These are phyloP conservation scores for Panaeolus cyanescens DNA, from an alignment of 768 basidiomycete species.

Conservation along the genomic window DNA sequence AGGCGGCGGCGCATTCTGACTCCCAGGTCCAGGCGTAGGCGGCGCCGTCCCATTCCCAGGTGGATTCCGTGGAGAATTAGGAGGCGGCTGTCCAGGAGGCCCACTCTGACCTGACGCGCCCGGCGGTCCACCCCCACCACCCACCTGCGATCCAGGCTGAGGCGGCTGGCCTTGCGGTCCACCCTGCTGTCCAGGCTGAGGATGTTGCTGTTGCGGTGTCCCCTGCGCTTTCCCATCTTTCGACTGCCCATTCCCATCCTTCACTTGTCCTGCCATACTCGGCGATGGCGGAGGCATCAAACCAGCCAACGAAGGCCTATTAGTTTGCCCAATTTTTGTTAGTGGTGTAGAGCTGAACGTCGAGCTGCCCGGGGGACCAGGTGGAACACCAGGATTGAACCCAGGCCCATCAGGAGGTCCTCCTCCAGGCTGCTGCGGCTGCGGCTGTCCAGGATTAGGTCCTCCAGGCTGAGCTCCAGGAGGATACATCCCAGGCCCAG, in stretches of 20 bases:
- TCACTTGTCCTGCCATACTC: constrained; percentile 15
- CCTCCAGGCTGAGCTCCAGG: not conserved
- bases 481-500: not conserved
- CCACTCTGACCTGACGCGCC: constrained; percentile 4
- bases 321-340: constrained; percentile 7
- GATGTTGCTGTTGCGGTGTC: not conserved
- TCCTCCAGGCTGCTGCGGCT: constrained; percentile 9
- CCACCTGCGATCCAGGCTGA: constrained; percentile 8
- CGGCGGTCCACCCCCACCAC: constrained; percentile 3
- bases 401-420: constrained; percentile 10
- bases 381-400: constrained; percentile 4
- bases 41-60: constrained; percentile 21
- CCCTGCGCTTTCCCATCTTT: constrained; percentile 1
- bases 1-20: constrained; percentile 18
- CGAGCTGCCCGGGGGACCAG: constrained; percentile 1
- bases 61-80: constrained; percentile 5
- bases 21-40: constrained; percentile 24
- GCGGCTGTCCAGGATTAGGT: constrained; percentile 5
- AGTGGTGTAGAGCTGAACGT: constrained; percentile 5
- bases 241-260: constrained; percentile 12
- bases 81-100: constrained; percentile 5
- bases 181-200: not conserved
- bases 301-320: constrained; percentile 5
- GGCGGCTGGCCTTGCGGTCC: not conserved
- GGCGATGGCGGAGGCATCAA: constrained; percentile 18